Base-by-base conservation (phyloP, 2,329 filamentous ascomycete genomes). In the Chalara sp. region DNA sequence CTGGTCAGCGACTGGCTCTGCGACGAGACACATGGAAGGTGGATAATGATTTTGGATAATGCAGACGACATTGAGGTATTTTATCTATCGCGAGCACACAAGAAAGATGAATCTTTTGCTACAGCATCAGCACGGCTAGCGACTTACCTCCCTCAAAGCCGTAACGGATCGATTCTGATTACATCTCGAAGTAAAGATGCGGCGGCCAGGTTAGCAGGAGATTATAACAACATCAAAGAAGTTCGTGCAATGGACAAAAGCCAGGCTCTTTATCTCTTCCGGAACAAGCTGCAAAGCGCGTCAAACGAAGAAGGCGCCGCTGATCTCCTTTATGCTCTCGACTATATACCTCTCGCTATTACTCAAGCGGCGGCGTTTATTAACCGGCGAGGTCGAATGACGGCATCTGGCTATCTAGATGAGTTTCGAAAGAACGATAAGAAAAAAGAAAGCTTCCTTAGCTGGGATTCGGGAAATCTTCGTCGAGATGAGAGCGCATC, bases 401-500 rank as follows among this genome's bases (percentile, higher is more conserved):
- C 12, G 3, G 8, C 13, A 29, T n/a, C 21, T 21, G 41, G 41
- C 12, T 43, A 43, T 29, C 21, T 43, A 29, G 8, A n/a, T n/a
- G 28, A 43, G 41, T 43, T 43, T 29, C 41, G 41, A 10, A 29
- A 8, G 41, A 29, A 29, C 29, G 13, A 43, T 3, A n/a, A 29
- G 12, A 43, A 43, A 21, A 43, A 21, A 29, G 21, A n/a, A n/a
- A 43, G 41, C 12, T 4, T 43, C 21, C 41, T 43, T n/a, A 33
- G 30, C 13, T 13, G 21, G 13, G 35, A 49, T 35, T 33, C 30
- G 30, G 44, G 44, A 11, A 32, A 46, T 21, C 62, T 68, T 33
- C 64, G 66, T 5, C 63, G 67, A 29, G 68, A 71, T 46, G 2
- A 32, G 11, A 59, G 54, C 29, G 60, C 60, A 30, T 54, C 52